These are phyloP conservation scores for Plasmodium billcollinsi DNA, from an alignment of 169 alveolate genomes.

Conservation along the genomic window DNA sequence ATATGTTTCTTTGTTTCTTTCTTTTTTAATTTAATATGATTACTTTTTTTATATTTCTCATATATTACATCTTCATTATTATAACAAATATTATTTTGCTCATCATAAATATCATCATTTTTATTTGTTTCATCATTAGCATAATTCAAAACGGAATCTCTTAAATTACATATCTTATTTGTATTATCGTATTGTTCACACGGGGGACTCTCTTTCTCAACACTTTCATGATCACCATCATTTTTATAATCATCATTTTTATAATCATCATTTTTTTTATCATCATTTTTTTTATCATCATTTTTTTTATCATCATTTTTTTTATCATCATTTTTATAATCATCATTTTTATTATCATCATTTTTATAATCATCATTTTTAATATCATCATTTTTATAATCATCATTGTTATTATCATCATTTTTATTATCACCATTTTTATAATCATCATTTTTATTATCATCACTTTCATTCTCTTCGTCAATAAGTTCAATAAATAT, in stretches of 20 bases:
- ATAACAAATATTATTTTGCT: background rate
- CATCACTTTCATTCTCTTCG: slow-evolving; percentile 1
- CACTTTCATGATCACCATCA: background rate
- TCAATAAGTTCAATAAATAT: slow-evolving; percentile 11
- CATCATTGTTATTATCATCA: background rate
- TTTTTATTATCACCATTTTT: background rate
- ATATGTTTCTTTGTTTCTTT: background rate
- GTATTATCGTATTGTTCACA: no score
- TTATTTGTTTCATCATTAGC: background rate
- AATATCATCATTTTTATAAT: background rate
- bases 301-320: background rate
- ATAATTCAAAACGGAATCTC: background rate
- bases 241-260: no score
- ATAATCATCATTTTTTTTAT: no score
- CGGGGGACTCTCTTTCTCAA: no score
- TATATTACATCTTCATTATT: background rate
- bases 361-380: background rate
- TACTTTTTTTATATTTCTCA: background rate
- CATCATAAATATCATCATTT: background rate
- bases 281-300: no score
- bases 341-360: background rate
- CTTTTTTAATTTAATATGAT: background rate
- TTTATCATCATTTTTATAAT: no score
- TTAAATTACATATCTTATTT: no score
- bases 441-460: background rate